Evolutionary conservation across 805 yeast genomes (phyloP), one percentile per base, ranked within the genome.

Genomic region (Zygosaccharomyces kombuchaensis): DNA sequence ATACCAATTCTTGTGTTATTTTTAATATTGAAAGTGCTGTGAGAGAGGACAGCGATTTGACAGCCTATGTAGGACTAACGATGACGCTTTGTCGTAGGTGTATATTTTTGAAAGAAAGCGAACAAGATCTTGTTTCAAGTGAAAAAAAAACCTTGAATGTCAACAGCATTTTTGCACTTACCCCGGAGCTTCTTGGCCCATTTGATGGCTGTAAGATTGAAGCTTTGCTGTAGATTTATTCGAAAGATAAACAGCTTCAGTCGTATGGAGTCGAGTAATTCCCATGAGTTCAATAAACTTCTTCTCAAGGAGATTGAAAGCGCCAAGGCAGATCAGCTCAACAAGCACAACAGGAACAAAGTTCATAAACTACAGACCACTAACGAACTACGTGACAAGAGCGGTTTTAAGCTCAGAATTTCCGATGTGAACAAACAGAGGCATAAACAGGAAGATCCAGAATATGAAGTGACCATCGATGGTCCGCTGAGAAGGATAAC

Each of bases 401-500:
- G 55, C 13, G 68, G 70, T 2, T 66, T 65, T 43, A 62, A 59
- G 50, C 44, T 63, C 4, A 54, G 62, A 38, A 40, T 50, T 9
- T 53, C 51, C 4, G 59, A 58, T 9, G 53, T 55, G 4, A 57
- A 58, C 29, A 64, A 59, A 29, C 61, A 68, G 4, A 68, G 77
- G 34, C 65, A 66, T 39, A 81, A 78, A 51, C 83, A 80, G 55
- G 81, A 75, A 45, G 72, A 78, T 1, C 81, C 80, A 36, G 83
- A 79, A 1, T 80, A 81, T 2, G 64, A 73, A 22, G 83, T 82
- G 55, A 54, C 58, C 0, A 66, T 82, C 2, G 81, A 78, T 14
- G 87, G 85, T 0, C 68, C 77, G 2, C 67, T 87, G 41, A 69
- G 97, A 37, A 71, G 84, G 50, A 86, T 93, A 2, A 73, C 80